These are phyloP conservation scores for Aspergillus bombycis DNA, from an alignment of 2,329 filamentous ascomycete species.

Conservation along the genomic window DNA sequence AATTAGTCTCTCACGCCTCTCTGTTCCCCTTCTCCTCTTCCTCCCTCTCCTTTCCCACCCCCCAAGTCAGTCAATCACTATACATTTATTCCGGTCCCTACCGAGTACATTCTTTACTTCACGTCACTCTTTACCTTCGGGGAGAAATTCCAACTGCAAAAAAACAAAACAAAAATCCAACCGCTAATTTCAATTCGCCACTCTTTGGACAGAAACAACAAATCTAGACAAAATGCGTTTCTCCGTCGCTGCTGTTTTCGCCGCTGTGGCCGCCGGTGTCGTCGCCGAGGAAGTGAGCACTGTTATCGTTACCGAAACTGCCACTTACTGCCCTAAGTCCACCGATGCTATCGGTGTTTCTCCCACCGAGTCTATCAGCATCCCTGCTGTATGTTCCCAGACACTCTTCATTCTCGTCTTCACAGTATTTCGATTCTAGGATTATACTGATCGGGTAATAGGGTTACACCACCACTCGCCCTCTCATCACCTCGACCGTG, in stretches of 20 bases:
- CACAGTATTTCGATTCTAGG: not conserved
- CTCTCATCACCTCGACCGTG: conserved; percentile 58
- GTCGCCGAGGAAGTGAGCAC: conserved; percentile 53
- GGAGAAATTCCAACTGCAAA: not conserved
- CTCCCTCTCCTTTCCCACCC: conserved; percentile 21
- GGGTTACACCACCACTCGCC: conserved; percentile 61
- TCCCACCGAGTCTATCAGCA: conserved; percentile 66
- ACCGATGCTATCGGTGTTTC: conserved; percentile 63
- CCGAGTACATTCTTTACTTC: conserved; percentile 44
- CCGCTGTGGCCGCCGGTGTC: conserved; percentile 45
- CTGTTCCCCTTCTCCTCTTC: conserved; percentile 20
- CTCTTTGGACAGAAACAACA: conserved; percentile 14
- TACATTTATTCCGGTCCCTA: conserved; percentile 49
- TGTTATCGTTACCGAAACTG: conserved; percentile 67
- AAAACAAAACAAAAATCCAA: conserved; percentile 9
- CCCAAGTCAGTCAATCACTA: conserved; percentile 13
- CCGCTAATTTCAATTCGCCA: conserved; percentile 27
- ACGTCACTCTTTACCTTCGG: conserved; percentile 22
- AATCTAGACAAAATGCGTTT: conserved; percentile 53
- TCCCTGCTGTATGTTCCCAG: conserved; percentile 59
- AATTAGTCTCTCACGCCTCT: conserved; percentile 10
- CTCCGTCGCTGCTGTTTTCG: conserved; percentile 44
- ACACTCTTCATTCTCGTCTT: not conserved
- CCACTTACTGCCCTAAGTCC: conserved; percentile 72
- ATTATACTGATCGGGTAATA: not conserved